A percentile compares a stretch with the other conserved stretches of the same genome.
phyloP scores from a whole-genome alignment of 257 asterid species.

The Petunia axillaris region DNA sequence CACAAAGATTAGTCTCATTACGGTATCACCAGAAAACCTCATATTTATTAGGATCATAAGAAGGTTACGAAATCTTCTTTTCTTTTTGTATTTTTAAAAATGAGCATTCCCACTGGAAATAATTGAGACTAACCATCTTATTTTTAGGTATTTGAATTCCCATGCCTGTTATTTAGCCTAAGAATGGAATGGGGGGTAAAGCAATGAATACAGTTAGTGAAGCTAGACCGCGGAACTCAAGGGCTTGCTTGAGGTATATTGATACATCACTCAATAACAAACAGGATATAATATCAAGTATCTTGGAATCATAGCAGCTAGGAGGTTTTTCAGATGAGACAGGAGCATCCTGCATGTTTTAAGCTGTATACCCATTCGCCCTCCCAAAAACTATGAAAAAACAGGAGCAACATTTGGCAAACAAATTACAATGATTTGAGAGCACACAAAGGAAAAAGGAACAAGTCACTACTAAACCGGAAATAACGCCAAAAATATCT shows the following conservation, averaged over 20 bases:
- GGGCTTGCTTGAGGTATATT: neutral
- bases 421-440: slow-evolving; percentile 1
- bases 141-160: too few species aligned
- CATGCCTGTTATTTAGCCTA: too few species aligned
- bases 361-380: neutral
- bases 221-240: too few species aligned
- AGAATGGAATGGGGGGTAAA: too few species aligned
- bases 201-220: too few species aligned
- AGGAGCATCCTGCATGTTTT: neutral
- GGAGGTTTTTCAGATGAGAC: slow-evolving; percentile 13
- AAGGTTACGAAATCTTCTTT: too few species aligned
- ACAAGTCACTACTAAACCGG: slow-evolving; percentile 5
- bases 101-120: too few species aligned
- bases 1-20: too few species aligned
- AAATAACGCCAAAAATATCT: slow-evolving; percentile 1
- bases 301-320: neutral
- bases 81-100: too few species aligned
- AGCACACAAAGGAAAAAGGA: slow-evolving; percentile 5
- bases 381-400: neutral
- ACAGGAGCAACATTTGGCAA: neutral
- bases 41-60: too few species aligned
- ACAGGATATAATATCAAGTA: slow-evolving; percentile 1
- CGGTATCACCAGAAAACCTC: too few species aligned
- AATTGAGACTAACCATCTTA: too few species aligned
- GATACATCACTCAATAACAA: slow-evolving; percentile 11